These are phyloP conservation scores for Fagus crenata DNA, from an alignment of 306 rosid species.

Conservation along the genomic window DNA sequence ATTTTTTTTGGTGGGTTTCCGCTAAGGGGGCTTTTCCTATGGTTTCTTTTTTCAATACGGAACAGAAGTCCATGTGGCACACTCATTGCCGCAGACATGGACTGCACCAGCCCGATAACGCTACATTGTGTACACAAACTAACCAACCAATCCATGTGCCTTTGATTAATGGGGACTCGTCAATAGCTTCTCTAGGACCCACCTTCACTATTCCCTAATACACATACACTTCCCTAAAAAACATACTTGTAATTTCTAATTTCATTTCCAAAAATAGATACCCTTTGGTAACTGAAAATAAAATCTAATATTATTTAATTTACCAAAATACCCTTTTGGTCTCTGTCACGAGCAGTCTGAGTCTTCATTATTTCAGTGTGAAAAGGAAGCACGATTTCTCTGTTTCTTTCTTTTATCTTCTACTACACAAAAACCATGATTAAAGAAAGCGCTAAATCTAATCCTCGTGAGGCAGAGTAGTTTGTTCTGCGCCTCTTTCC, in stretches of 20 bases:
- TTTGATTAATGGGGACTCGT: conserved; percentile 23
- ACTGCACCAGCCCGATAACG: conserved; percentile 3
- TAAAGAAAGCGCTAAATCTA: conserved; percentile 21
- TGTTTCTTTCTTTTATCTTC: conserved; percentile 12
- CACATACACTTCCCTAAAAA: background rate
- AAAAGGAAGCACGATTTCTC: conserved; percentile 28
- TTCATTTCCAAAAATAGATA: background rate
- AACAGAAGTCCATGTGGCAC: conserved; percentile 9
- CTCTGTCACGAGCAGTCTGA: no score
- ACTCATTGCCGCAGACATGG: background rate
- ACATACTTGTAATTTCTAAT: no score
- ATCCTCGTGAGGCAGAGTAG: conserved; percentile 29
- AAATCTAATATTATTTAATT: background rate
- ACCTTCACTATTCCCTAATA: background rate
- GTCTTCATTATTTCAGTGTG: conserved; percentile 14
- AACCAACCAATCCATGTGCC: conserved; percentile 57
- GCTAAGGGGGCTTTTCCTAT: background rate
- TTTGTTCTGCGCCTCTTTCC: background rate
- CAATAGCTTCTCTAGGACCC: conserved; percentile 1
- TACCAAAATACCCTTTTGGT: background rate
- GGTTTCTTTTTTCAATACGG: background rate
- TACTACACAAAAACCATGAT: conserved; percentile 30
- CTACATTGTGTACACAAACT: conserved; percentile 18
- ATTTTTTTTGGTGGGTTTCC: background rate
- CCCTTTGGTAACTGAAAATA: background rate